phyloP scores from a whole-genome alignment of 495 filamentous ascomycete species.

The Chaetomium tenue region DNA sequence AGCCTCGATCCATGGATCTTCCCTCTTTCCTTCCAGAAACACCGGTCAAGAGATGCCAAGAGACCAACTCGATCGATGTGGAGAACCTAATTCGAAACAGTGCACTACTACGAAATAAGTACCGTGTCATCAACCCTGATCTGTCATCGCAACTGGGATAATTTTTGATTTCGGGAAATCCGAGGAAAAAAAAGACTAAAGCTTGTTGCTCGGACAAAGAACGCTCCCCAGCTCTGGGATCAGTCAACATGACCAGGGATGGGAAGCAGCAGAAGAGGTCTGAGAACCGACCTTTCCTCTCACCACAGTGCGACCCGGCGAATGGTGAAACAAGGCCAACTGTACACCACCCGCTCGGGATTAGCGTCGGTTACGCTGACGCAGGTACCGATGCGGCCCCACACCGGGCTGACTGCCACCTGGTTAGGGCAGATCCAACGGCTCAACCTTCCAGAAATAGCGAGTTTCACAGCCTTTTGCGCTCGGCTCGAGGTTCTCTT shows the following conservation, averaged over 20 bases:
- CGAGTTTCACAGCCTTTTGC: neutral
- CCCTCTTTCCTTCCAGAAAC: neutral
- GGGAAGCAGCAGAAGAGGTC: neutral
- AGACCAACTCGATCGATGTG: neutral
- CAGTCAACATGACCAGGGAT: neutral
- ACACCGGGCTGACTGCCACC: neutral
- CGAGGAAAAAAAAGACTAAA: neutral
- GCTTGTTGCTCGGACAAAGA: neutral
- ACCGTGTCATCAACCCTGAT: neutral
- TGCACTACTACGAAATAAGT: too few relatives aligned
- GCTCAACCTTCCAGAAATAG: conserved; percentile 7
- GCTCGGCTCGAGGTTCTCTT: neutral
- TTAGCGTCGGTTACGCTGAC: conserved; percentile 3
- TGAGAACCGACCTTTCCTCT: neutral
- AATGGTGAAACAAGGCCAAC: neutral
- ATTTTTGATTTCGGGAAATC: neutral
- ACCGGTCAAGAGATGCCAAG: neutral
- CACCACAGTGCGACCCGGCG: neutral
- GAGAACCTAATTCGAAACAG: neutral
- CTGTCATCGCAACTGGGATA: neutral
- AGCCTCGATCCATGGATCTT: neutral
- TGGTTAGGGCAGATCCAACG: conserved; percentile 13
- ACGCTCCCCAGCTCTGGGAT: neutral
- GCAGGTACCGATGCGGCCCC: conserved; percentile 9
- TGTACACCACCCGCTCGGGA: neutral